Conservation (phyloP, 352 stramenopile genomes). For the Phytophthora cajani region DNA sequence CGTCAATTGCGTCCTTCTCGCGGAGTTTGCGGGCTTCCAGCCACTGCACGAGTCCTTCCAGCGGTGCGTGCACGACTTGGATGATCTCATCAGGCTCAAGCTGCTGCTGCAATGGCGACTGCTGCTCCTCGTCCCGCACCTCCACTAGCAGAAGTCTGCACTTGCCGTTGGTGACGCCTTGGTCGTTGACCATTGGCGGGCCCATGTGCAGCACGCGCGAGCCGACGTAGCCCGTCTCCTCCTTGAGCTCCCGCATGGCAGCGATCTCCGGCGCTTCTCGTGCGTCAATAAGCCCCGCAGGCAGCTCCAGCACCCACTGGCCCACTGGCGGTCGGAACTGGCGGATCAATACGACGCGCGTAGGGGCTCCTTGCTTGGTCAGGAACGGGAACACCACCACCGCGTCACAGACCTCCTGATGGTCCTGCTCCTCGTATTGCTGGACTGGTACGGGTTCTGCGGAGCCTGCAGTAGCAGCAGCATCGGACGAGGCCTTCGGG, state of each 20-base stretch:
- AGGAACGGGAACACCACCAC: constrained; percentile 83
- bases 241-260: constrained; percentile 83
- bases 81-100: constrained; percentile 81
- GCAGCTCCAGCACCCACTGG: constrained; percentile 91
- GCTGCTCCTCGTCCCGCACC: constrained; percentile 53
- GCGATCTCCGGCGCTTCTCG: constrained; percentile 76
- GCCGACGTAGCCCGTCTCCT: constrained; percentile 91
- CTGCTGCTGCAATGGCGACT: constrained; percentile 40
- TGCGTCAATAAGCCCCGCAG: constrained; percentile 91
- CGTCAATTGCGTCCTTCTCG: constrained; percentile 60
- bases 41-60: constrained; percentile 74
- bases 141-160: constrained; percentile 72
- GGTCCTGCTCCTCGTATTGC: constrained; percentile 2
- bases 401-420: constrained; percentile 56
- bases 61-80: constrained; percentile 61
- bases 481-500: constrained; percentile 25
- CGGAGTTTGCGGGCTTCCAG: constrained; percentile 43
- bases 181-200: constrained; percentile 83
- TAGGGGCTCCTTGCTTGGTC: constrained; percentile 35
- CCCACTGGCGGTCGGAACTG: constrained; percentile 91
- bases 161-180: constrained; percentile 79
- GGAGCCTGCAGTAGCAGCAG: background rate
- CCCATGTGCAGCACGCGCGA: constrained; percentile 72
- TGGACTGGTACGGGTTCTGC: background rate
- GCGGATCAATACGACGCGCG: constrained; percentile 81